Evolutionary conservation across 495 filamentous ascomycete genomes (phyloP).

Genomic region (Penicillium roqueforti): DNA sequence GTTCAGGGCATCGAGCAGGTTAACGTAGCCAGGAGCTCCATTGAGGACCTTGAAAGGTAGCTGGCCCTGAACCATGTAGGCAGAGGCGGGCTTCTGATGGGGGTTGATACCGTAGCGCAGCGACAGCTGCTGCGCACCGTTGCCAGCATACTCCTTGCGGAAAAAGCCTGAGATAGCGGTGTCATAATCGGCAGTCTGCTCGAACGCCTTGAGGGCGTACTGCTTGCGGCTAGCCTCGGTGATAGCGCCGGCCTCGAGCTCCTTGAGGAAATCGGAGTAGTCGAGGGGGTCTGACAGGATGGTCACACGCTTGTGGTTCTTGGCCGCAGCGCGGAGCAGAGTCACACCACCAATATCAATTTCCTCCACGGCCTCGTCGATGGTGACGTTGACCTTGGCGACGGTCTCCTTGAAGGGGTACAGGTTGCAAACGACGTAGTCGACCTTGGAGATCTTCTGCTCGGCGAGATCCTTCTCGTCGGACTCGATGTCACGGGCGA

Average conservation of each 20-base stretch:
- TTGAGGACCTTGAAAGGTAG: constrained; percentile 97
- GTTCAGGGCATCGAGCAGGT: constrained; percentile 94
- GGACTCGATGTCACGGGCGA: constrained; percentile 84
- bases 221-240: constrained; percentile 73
- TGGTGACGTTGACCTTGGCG: constrained; percentile 92
- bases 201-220: constrained; percentile 94
- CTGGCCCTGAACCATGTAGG: constrained; percentile 63
- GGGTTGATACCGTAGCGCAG: constrained; percentile 96
- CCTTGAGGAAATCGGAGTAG: constrained; percentile 89
- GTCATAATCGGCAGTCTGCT: constrained; percentile 98
- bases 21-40: constrained; percentile 92
- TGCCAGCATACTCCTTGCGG: constrained; percentile 88
- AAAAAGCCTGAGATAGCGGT: constrained; percentile 93
- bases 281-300: constrained; percentile 91
- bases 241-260: constrained; percentile 82
- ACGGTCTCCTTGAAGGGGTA: constrained; percentile 98
- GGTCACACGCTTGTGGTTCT: constrained; percentile 93
- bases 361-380: constrained; percentile 95
- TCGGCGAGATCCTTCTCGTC: constrained; percentile 96
- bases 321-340: constrained; percentile 90
- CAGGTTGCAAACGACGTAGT: constrained; percentile 97
- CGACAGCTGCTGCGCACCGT: constrained; percentile 74
- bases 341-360: constrained; percentile 98
- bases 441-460: constrained; percentile 95
- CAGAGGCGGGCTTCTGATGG: constrained; percentile 92